A percentile compares a stretch with the other conserved stretches of the same genome.
Conservation (phyloP, 2,329 filamentous ascomycete species). For the Laburnicola sp. region DNA sequence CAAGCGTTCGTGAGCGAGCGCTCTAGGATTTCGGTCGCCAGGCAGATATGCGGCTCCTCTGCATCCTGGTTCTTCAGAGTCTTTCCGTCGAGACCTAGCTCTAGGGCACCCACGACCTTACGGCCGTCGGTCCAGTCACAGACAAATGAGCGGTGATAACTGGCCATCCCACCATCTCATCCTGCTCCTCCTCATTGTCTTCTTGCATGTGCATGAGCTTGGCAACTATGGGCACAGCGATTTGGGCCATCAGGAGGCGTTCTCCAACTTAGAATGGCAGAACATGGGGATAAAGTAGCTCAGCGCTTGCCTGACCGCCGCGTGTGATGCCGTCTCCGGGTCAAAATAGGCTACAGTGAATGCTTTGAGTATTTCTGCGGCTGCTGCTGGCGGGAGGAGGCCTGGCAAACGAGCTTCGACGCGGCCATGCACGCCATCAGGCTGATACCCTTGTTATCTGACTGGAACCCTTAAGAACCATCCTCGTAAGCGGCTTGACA, state of each 20-base stretch:
- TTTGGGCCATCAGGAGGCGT: conserved; percentile 79
- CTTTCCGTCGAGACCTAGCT: conserved; percentile 51
- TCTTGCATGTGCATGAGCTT: conserved; percentile 63
- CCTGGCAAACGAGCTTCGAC: conserved; percentile 86
- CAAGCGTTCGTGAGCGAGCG: conserved; percentile 66
- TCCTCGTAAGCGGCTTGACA: conserved; percentile 72
- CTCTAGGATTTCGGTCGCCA: conserved; percentile 77
- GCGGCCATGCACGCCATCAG: conserved; percentile 78
- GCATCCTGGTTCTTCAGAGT: conserved; percentile 62
- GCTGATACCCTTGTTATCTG: conserved; percentile 73
- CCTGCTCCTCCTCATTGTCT: conserved; percentile 69
- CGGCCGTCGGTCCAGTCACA: conserved; percentile 95
- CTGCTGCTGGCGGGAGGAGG: conserved; percentile 55
- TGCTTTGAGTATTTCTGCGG: conserved; percentile 76
- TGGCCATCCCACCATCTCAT: conserved; percentile 72
- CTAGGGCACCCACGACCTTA: conserved; percentile 67
- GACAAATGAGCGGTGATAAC: conserved; percentile 80
- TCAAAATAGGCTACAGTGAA: conserved; percentile 89
- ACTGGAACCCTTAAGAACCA: conserved; percentile 78
- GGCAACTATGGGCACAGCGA: conserved; percentile 75
- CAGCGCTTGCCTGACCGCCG: conserved; percentile 80
- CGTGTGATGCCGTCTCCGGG: conserved; percentile 76
- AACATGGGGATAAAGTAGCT: conserved; percentile 96
- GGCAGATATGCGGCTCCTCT: conserved; percentile 76
- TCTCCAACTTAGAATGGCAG: conserved; percentile 80